Conservation (phyloP, 257 asterid species). For the Solanum chmielewskii region DNA sequence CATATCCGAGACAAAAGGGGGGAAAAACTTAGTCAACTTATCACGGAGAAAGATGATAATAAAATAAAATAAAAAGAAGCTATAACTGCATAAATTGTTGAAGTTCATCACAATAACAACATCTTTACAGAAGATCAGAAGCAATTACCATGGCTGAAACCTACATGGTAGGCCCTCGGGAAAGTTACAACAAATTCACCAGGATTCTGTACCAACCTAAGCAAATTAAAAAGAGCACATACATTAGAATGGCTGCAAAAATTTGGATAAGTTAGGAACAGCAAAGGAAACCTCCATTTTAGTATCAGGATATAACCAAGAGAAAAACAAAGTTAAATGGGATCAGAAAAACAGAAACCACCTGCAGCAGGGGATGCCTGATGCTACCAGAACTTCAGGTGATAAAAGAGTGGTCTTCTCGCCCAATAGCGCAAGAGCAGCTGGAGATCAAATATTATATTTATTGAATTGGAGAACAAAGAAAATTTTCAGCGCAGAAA, state of each 20-base stretch:
- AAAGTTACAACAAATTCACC: conserved; percentile 98
- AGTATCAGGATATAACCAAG: background rate
- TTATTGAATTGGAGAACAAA: conserved; percentile 17
- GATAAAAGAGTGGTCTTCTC: conserved; percentile 94
- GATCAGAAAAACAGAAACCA: conserved; percentile 18
- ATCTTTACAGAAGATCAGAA: background rate
- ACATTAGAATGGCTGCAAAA: background rate
- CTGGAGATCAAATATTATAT: conserved; percentile 34
- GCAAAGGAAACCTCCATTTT: background rate
- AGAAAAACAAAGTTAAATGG: background rate
- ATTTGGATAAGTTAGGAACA: background rate
- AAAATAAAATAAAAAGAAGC: background rate
- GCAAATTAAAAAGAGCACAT: background rate
- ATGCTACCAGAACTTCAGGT: conserved; percentile 65
- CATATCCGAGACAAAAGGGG: background rate
- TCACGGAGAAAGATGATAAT: background rate
- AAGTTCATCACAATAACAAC: background rate
- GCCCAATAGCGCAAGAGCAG: conserved; percentile 77
- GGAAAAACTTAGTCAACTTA: background rate
- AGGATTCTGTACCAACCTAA: conserved; percentile 94
- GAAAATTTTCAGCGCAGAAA: conserved; percentile 2
- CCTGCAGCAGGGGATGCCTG: conserved; percentile 99
- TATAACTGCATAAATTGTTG: background rate
- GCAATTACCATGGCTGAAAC: conserved; percentile 96
- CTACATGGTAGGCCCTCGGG: conserved; percentile 98